A percentile compares a stretch with the other conserved stretches of the same genome.
phyloP scores from a whole-genome alignment of 2,329 filamentous ascomycete species.

The Phialophora expanda region DNA sequence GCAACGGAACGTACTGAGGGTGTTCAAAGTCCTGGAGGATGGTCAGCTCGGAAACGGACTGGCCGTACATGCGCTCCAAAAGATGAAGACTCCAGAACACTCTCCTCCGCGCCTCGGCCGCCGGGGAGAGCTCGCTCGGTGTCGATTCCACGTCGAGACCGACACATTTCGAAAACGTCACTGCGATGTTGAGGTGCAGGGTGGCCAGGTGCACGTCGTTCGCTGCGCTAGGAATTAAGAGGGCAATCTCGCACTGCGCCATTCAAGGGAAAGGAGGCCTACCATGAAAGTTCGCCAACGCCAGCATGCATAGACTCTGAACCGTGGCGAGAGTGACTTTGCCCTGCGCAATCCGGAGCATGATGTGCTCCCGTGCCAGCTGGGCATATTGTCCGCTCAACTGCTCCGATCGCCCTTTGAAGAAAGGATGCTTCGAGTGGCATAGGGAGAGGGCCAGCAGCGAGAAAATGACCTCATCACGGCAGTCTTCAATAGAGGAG shows the following conservation, averaged over 20 bases:
- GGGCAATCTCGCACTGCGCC: slow-evolving; percentile 45
- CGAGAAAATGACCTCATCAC: slow-evolving; percentile 45
- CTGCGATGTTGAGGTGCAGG: slow-evolving; percentile 47
- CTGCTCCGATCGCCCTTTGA: slow-evolving; percentile 25
- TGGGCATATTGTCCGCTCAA: slow-evolving; percentile 31
- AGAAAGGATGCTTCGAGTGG: slow-evolving; percentile 42
- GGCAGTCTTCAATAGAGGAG: slow-evolving; percentile 40
- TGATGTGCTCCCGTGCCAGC: slow-evolving; percentile 35
- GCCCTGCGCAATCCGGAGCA: slow-evolving; percentile 36
- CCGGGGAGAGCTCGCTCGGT: slow-evolving; percentile 1
- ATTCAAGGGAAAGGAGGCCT: slow-evolving; percentile 26
- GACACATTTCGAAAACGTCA: slow-evolving; percentile 19
- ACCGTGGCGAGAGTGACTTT: slow-evolving; percentile 36
- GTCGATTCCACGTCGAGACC: slow-evolving; percentile 19
- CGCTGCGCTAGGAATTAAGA: slow-evolving; percentile 43
- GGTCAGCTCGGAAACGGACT: not conserved
- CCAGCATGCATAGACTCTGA: slow-evolving; percentile 39
- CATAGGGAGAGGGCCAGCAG: slow-evolving; percentile 45
- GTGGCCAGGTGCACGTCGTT: slow-evolving; percentile 45
- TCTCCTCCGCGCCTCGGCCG: slow-evolving; percentile 15
- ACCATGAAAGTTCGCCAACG: slow-evolving; percentile 37
- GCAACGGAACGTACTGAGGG: slow-evolving; percentile 7
- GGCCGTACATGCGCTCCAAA: slow-evolving; percentile 14
- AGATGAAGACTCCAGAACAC: slow-evolving; percentile 19
- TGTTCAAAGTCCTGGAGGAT: slow-evolving; percentile 1